A percentile compares a stretch with the other conserved stretches of the same genome.
These are phyloP conservation scores for Avicennia marina DNA, from an alignment of 257 asterid genomes.

Conservation along the genomic window DNA sequence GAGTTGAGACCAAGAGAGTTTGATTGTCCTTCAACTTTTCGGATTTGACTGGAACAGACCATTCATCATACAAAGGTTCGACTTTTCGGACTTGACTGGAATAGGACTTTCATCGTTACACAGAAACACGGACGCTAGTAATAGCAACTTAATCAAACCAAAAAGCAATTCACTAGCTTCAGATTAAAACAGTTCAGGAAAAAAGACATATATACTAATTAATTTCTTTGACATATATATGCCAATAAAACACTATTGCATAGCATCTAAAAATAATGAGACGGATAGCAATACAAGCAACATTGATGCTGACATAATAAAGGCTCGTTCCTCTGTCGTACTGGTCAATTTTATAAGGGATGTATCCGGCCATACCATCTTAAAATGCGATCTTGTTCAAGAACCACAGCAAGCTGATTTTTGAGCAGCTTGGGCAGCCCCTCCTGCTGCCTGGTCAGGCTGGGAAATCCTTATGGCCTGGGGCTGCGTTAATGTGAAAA, in stretches of 20 bases:
- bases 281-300: constrained; percentile 28
- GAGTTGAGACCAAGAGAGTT: too few relatives aligned
- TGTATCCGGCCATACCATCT: constrained; percentile 14
- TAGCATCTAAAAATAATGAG: constrained; percentile 29
- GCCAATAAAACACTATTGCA: constrained; percentile 26
- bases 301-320: constrained; percentile 20
- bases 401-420: constrained; percentile 86
- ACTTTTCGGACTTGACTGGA: too few relatives aligned
- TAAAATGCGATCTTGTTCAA: constrained; percentile 13
- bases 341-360: constrained; percentile 24
- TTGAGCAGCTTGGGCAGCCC: constrained; percentile 50
- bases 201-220: constrained; percentile 16
- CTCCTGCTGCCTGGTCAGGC: constrained; percentile 41
- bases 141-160: too few relatives aligned
- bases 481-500: constrained; percentile 41
- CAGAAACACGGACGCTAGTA: too few relatives aligned
- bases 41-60: too few relatives aligned
- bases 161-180: too few relatives aligned
- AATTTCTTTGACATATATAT: constrained; percentile 15
- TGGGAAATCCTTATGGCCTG: constrained; percentile 59
- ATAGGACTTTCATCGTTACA: too few relatives aligned
- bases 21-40: too few relatives aligned
- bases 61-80: too few relatives aligned
- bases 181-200: constrained; percentile 13
- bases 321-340: constrained; percentile 21